A percentile compares a stretch with the other conserved stretches of the same genome.
Evolutionary conservation across 2,329 filamentous ascomycete species (phyloP).

Genomic region (Sporothrix brunneoviolacea): DNA sequence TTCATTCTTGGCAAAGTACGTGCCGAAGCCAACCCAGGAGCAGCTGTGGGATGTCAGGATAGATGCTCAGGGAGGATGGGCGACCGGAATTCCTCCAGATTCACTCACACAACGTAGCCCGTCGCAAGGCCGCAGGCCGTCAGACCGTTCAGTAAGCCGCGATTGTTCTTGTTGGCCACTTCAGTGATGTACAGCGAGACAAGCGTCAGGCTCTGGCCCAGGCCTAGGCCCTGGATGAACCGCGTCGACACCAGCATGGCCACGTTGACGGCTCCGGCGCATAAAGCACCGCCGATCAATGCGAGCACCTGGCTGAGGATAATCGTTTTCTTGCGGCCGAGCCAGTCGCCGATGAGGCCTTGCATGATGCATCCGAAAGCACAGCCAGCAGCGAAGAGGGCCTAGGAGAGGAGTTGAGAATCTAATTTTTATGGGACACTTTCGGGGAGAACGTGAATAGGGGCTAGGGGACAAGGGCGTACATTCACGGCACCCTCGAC

Average conservation of each 20-base stretch:
- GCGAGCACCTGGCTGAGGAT: too few relatives aligned
- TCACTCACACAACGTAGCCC: slow-evolving; percentile 9
- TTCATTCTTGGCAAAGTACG: slow-evolving; percentile 9
- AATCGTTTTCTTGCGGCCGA: too few relatives aligned
- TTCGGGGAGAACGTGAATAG: too few relatives aligned
- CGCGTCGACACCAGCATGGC: slow-evolving; percentile 7
- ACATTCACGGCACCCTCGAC: slow-evolving; percentile 8
- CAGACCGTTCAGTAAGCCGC: slow-evolving; percentile 8
- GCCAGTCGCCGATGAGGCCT: too few relatives aligned
- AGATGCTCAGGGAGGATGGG: background rate
- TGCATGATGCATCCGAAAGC: too few relatives aligned
- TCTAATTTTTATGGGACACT: too few relatives aligned
- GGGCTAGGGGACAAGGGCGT: too few relatives aligned
- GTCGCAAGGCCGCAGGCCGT: slow-evolving; percentile 9
- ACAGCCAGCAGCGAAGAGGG: too few relatives aligned
- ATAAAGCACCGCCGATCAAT: slow-evolving; percentile 8
- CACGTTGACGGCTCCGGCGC: slow-evolving; percentile 9
- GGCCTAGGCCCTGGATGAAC: slow-evolving; percentile 7
- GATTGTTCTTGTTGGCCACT: slow-evolving; percentile 13
- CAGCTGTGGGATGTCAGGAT: background rate
- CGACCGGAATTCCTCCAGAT: too few relatives aligned
- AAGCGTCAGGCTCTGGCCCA: slow-evolving; percentile 10
- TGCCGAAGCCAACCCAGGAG: slow-evolving; percentile 3
- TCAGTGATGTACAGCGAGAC: slow-evolving; percentile 12
- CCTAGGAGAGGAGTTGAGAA: too few relatives aligned